Base-by-base conservation (phyloP, 1,139 yeast species). In the Hemisphaericaspora subhashii region DNA sequence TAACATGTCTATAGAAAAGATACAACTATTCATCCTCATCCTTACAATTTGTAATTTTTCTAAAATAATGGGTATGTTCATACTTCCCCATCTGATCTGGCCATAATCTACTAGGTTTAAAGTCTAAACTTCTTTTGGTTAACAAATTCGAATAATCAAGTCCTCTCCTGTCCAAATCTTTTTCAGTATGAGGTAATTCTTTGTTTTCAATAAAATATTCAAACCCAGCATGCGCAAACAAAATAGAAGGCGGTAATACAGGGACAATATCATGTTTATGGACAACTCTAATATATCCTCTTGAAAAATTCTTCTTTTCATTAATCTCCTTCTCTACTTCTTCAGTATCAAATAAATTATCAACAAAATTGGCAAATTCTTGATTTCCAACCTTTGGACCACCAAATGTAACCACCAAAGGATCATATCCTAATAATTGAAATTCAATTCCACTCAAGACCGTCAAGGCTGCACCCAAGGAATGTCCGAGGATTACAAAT, bases 381-480 rank as follows among this genome's bases (percentile, higher is more conserved):
- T 51, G 52, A 52, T 83, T 81, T 2, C 86, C 88, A 22, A 83
- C 62, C 48, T 75, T 75, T 0, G 89, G 86, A 16, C 79, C 68
- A 3, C 83, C 90, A 58, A 65, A 79, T 0, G 83, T 71, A 8
- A 82, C 58, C 1, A 82, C 77, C 31, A 73, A 56, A 0, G 84
- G 82, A 5, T 68, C 57, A 38, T 62, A 64, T 0, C 85, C 86
- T 52, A 74, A 50, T 6, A 74, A 47, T 43, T 67, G 66, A 40
- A 79, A 66, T 51, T 83, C 89, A 18, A 80, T 66, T 0, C 84
- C 89, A 9, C 79, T 70, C 27, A 85, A 58, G 11, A 70, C 58
- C 0, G 88, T 83, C 40, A 83, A 59, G 0, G 88, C 87, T 3
- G 83, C 92, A 1, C 92, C 94, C 21, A 84, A 57, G 0, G 92